Conservation (phyloP, 768 basidiomycete genomes). For the Psilocybe sp. region DNA sequence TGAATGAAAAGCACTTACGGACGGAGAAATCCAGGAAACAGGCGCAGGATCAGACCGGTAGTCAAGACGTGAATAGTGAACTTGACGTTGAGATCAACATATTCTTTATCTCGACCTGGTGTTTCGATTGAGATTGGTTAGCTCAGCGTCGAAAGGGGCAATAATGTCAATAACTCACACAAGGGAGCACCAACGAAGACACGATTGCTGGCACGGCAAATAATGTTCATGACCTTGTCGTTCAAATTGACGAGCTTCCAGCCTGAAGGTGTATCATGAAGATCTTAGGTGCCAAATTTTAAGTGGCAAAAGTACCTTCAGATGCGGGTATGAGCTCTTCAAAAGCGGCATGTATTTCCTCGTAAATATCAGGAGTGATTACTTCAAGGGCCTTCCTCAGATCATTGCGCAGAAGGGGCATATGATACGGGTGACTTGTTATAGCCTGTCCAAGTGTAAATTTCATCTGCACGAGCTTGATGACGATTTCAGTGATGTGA, state of each 20-base stretch:
- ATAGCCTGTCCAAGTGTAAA: constrained; percentile 36
- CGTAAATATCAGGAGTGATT: constrained; percentile 36
- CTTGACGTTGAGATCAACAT: constrained; percentile 6
- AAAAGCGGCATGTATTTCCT: constrained; percentile 43
- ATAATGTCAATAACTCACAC: constrained; percentile 29
- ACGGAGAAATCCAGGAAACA: constrained; percentile 3
- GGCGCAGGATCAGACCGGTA: constrained; percentile 1
- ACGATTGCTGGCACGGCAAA: constrained; percentile 42
- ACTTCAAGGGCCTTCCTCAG: constrained; percentile 34
- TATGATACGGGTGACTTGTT: constrained; percentile 24
- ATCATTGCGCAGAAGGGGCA: constrained; percentile 23
- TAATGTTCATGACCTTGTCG: constrained; percentile 25
- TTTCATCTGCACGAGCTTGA: constrained; percentile 31
- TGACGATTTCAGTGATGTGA: background rate
- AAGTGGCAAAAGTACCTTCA: constrained; percentile 18
- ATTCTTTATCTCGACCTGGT: constrained; percentile 13
- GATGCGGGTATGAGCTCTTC: constrained; percentile 31
- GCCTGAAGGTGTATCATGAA: constrained; percentile 22
- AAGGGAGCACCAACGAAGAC: constrained; percentile 47
- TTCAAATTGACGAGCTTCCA: constrained; percentile 33
- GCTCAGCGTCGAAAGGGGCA: background rate
- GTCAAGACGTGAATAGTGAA: constrained; percentile 11
- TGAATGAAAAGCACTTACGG: background rate
- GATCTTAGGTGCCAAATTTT: background rate
- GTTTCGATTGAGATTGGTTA: background rate